phyloP scores from a whole-genome alignment of 148 eudicot species.

The Pouteria glomerata region DNA sequence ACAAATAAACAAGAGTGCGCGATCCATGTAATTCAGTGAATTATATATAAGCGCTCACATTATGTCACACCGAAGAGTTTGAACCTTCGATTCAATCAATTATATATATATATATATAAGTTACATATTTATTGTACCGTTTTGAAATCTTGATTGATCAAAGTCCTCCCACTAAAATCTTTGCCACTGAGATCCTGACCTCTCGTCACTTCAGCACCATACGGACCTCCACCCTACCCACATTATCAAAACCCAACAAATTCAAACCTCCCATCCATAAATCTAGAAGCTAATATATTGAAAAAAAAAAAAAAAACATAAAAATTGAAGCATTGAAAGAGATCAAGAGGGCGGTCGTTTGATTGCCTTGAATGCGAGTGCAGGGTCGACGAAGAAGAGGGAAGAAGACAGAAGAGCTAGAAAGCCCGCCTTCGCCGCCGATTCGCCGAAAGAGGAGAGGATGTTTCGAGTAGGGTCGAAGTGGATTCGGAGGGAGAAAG shows the following conservation, averaged over 20 bases:
- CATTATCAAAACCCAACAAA: slow-evolving; percentile 10
- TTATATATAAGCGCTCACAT: too few relatives aligned
- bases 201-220: slow-evolving; percentile 87
- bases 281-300: too few relatives aligned
- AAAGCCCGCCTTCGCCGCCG: slow-evolving; percentile 46
- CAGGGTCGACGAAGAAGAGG: slow-evolving; percentile 69
- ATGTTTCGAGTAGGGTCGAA: slow-evolving; percentile 5
- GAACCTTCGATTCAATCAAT: too few relatives aligned
- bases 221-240: slow-evolving; percentile 92
- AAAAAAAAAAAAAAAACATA: background rate
- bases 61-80: too few relatives aligned
- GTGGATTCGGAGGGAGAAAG: slow-evolving; percentile 1
- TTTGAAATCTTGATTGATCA: slow-evolving; percentile 93
- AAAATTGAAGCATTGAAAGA: background rate
- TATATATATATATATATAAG: too few relatives aligned
- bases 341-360: background rate
- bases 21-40: background rate
- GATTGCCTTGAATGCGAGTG: slow-evolving; percentile 78
- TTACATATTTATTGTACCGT: too few relatives aligned
- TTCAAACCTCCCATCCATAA: background rate
- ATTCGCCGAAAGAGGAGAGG: slow-evolving; percentile 25
- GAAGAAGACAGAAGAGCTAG: slow-evolving; percentile 66
- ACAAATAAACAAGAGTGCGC: background rate
- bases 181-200: slow-evolving; percentile 92
- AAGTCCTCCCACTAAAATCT: slow-evolving; percentile 81